These are phyloP conservation scores for Musa itinerans DNA, from an alignment of 176 grass and related monocot genomes.

Conservation along the genomic window DNA sequence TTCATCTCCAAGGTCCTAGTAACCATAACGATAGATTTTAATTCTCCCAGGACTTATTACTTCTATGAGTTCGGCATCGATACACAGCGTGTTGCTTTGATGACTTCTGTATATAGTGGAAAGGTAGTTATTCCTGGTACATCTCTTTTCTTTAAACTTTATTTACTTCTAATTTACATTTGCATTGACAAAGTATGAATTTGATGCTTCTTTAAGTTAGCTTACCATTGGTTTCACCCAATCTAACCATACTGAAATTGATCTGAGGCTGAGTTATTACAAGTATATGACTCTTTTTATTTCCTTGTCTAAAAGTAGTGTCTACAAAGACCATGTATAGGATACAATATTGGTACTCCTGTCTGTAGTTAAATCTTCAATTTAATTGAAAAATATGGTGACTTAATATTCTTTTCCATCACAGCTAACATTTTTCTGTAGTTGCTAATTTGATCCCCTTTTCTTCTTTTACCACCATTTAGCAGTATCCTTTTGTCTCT, in stretches of 20 bases:
- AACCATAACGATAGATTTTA: neutral
- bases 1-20: neutral
- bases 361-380: neutral
- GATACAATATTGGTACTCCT: neutral
- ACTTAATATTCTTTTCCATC: neutral
- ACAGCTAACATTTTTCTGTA: neutral
- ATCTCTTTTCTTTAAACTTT: slow-evolving; percentile 5
- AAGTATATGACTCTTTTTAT: neutral
- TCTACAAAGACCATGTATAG: neutral
- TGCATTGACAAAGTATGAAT: neutral
- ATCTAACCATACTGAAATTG: neutral
- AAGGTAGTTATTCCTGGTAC: slow-evolving; percentile 49
- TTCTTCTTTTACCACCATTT: neutral
- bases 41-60: slow-evolving; percentile 66
- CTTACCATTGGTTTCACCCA: neutral
- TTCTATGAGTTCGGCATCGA: slow-evolving; percentile 77
- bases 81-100: slow-evolving; percentile 69
- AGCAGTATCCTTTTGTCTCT: neutral
- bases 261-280: neutral
- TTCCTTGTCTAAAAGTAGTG: neutral
- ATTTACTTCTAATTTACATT: neutral
- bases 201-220: neutral
- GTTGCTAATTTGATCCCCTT: no score
- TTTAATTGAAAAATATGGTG: neutral
- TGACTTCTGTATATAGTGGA: slow-evolving; percentile 66